Base-by-base conservation (phyloP, 805 yeast species). In the Kluyveromyces aestuarii region DNA sequence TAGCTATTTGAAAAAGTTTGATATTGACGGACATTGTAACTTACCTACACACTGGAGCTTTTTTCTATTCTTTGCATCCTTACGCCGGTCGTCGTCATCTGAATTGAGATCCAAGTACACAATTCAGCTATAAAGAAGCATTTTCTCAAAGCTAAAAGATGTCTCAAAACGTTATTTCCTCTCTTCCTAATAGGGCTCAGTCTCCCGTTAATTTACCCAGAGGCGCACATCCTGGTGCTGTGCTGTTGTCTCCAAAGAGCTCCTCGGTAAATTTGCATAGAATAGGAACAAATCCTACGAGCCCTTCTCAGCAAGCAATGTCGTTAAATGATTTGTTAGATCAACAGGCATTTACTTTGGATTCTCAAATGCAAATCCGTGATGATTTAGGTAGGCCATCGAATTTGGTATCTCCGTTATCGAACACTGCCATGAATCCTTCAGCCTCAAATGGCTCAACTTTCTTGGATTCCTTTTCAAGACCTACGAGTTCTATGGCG, bases 191-290 rank as follows among this genome's bases (percentile, higher is more conserved):
- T 19, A 56, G 63, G 33, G 55, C 56, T 18, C 63, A 58, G 45
- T 61, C 66, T 39, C 64, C 65, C n/a, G 57, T 55, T 30, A 55
- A 52, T 42, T 39, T 53, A 35, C 41, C 56, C 4, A 53, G 68
- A 52, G 57, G 68, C 46, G 67, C 65, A n/a, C 71, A 66, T 48
- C 74, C 74, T 2, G 74, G 74, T 27, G 74, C 73, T 9, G 70
- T 66, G 8, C 54, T 70, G 17, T 50, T 69, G 36, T 67, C 72
- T 2, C 69, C 72, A 17, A 56, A 55, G 44, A 51, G 63, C 6
- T 54, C 62, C 41, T 54, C 55, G 7, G 57, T 52, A 53, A 53
- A 53, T 21, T 37, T 52, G 45, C 52, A 55, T 40, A 50, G 54
- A 11, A 11, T 27, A 16, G 49, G 52, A 35, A 36, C 52, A 6